phyloP scores from a whole-genome alignment of 2,329 filamentous ascomycete species.

The Diaporthe sp. region DNA sequence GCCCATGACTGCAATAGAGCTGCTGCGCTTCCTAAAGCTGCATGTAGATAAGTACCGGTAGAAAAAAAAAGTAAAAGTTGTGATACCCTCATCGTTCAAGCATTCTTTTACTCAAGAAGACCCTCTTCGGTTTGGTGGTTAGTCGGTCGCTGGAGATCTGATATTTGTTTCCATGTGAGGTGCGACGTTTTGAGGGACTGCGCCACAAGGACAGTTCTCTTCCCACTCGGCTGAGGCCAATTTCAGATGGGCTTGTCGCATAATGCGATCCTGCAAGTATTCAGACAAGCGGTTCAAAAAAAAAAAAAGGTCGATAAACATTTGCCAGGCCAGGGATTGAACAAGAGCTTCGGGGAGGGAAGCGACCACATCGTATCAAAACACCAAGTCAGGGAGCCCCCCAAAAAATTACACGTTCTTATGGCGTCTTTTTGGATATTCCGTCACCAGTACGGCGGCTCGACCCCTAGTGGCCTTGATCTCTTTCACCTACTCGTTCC shows the following conservation, averaged over 20 bases:
- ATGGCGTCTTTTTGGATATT: slow-evolving; percentile 29
- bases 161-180: not conserved
- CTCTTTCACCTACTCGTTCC: slow-evolving; percentile 23
- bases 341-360: not conserved
- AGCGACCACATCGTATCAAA: not conserved
- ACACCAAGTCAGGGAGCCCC: not conserved
- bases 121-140: not conserved
- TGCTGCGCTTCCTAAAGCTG: slow-evolving; percentile 56
- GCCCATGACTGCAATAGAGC: slow-evolving; percentile 54
- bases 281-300: not conserved
- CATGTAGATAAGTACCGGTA: slow-evolving; percentile 62
- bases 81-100: slow-evolving; percentile 14
- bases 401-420: slow-evolving; percentile 29
- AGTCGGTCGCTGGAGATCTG: not conserved
- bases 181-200: too few species aligned
- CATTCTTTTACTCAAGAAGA: not conserved
- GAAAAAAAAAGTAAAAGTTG: slow-evolving; percentile 29
- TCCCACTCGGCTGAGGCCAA: not conserved
- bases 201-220: not conserved
- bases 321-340: not conserved
- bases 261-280: not conserved
- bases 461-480: slow-evolving; percentile 13
- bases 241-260: not conserved
- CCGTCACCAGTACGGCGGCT: slow-evolving; percentile 26
- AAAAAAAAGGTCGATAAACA: not conserved